phyloP scores from a whole-genome alignment of 805 yeast species.

The Candida suzukii region DNA sequence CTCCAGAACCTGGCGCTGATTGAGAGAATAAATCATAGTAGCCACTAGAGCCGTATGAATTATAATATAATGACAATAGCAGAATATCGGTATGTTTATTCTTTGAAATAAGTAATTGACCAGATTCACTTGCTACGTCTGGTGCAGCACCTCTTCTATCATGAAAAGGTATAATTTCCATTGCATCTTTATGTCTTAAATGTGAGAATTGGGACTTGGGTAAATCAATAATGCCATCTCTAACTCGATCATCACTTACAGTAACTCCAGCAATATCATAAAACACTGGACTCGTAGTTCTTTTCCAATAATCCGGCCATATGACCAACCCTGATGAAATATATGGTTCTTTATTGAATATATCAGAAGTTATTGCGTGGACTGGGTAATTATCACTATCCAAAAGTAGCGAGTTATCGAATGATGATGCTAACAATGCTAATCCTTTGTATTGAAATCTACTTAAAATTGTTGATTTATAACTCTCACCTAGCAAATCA shows the following conservation, averaged over 20 bases:
- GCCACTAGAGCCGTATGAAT: conserved; percentile 52
- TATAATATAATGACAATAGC: conserved; percentile 51
- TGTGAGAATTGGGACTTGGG: conserved; percentile 12
- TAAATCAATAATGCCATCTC: conserved; percentile 24
- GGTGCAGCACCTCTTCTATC: conserved; percentile 57
- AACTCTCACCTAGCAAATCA: conserved; percentile 26
- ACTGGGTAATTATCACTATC: conserved; percentile 42
- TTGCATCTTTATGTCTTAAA: conserved; percentile 10
- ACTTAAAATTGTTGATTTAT: conserved; percentile 23
- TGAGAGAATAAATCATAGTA: conserved; percentile 50
- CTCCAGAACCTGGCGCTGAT: conserved; percentile 72
- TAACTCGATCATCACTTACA: conserved; percentile 28
- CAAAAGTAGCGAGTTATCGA: conserved; percentile 37
- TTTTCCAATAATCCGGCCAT: conserved; percentile 68
- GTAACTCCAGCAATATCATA: conserved; percentile 45
- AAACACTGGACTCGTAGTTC: conserved; percentile 54
- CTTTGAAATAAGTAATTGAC: conserved; percentile 55
- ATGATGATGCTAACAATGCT: conserved; percentile 36
- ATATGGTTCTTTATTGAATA: conserved; percentile 41
- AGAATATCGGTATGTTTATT: conserved; percentile 46
- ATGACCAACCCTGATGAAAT: conserved; percentile 38
- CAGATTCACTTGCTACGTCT: conserved; percentile 58
- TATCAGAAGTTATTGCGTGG: conserved; percentile 44
- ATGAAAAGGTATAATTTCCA: conserved; percentile 38
- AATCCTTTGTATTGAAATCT: conserved; percentile 30